Evolutionary conservation across 306 rosid species (phyloP), one percentile per base, ranked within the genome.

Genomic region (Corylus americana): DNA sequence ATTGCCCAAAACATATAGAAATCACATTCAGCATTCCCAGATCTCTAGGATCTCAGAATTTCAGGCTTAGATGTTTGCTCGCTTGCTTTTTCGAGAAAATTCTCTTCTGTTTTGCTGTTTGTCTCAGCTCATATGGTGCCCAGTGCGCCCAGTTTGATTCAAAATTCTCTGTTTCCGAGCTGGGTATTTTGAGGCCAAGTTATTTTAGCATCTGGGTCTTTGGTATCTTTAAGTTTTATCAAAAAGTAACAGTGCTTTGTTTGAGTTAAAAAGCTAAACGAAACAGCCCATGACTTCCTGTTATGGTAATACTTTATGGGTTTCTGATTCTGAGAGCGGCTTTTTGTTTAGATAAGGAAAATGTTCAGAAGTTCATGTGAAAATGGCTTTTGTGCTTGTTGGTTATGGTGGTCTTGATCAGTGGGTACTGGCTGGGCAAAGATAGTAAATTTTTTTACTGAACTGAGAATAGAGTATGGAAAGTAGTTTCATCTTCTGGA

Each of bases 31-130:
- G 63, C 84, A 45, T 78, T 86, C 88, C 78, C 91, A 88, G 97
- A 91, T 94, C 98, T 92, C 97, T 83, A 90, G 88, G 92, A 84
- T 90, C 91, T 87, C 93, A 83, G 80, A 83, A 44, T 74, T 86
- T 83, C 89, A 69, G 74, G 54, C 77, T 86, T 77, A 49, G 22
- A 79, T 53, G 45, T 68, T 62, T 81, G 78, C 39, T 78, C 77
- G 73, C 55, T 68, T 68, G 72, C 7, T 39, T 83, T 86, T 87
- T 82, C 79, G 83, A 78, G 89, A 77, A 86, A 85, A 85, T 84
- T 86, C 72, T 85, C 62, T 27, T 77, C 81, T 61, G 81, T n/a
- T 78, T 86, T 72, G 74, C 45, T 85, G 74, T 73, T 85, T 81
- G 68, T 66, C 87, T 75, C 75, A 58, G 80, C 81, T 84, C 82